Evolutionary conservation across 2,329 filamentous ascomycete species (phyloP).

Genomic region (Mollisiaceae sp.): DNA sequence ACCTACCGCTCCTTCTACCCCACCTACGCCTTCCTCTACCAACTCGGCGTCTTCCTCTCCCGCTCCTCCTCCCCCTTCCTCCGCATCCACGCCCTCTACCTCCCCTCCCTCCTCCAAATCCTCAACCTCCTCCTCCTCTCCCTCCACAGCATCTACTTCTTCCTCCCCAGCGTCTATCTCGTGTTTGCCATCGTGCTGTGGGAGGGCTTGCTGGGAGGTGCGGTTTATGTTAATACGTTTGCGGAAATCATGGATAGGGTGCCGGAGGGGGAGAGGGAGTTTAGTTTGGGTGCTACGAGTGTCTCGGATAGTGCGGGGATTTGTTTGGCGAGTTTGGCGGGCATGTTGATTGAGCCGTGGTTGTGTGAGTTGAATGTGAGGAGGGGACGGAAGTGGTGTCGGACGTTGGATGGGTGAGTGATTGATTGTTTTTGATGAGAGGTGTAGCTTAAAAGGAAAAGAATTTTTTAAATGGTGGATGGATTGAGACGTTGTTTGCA

Average conservation of each 20-base stretch:
- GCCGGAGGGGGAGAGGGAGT: conserved; percentile 79
- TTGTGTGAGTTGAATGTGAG: conserved; percentile 84
- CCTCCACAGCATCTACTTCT: conserved; percentile 77
- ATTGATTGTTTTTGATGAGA: no score
- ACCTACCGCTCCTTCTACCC: conserved; percentile 91
- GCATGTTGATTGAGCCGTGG: conserved; percentile 80
- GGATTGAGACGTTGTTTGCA: no score
- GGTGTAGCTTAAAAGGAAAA: no score
- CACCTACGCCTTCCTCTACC: conserved; percentile 93
- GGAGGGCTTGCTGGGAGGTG: conserved; percentile 89
- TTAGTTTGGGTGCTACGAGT: conserved; percentile 86
- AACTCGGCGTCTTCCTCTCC: conserved; percentile 93
- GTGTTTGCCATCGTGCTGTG: conserved; percentile 87
- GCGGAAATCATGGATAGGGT: conserved; percentile 90
- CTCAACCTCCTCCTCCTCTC: conserved; percentile 76
- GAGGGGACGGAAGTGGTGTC: conserved; percentile 80
- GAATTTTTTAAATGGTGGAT: no score
- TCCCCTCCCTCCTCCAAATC: conserved; percentile 82
- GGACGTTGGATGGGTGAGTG: conserved; percentile 25
- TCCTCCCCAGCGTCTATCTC: conserved; percentile 85
- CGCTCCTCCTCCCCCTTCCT: conserved; percentile 89
- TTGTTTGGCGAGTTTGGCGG: conserved; percentile 82
- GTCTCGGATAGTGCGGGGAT: conserved; percentile 93
- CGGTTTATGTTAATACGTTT: conserved; percentile 96
- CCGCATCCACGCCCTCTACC: conserved; percentile 79